Conservation (phyloP, 1,284 basidiomycete species). For the Moesziomyces antarcticus region DNA sequence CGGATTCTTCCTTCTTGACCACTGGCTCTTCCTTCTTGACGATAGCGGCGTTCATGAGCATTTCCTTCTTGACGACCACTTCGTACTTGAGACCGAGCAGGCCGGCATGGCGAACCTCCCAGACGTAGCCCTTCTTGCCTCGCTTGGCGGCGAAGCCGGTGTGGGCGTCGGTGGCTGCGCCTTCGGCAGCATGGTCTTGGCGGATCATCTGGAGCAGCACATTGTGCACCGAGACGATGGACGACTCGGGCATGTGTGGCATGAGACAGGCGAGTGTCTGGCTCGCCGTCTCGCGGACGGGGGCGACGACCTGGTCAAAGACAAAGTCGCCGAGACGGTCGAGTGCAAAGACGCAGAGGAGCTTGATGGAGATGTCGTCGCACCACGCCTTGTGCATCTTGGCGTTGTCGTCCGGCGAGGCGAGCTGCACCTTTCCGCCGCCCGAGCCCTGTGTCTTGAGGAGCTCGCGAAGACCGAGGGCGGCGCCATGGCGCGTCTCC, state of each 20-base stretch:
- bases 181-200: conserved; percentile 75
- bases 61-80: conserved; percentile 87
- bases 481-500: conserved; percentile 95
- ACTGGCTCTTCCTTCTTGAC: conserved; percentile 9
- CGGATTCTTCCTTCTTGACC: conserved; percentile 39
- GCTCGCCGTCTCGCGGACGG: conserved; percentile 94
- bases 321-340: conserved; percentile 98
- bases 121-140: conserved; percentile 76
- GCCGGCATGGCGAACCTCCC: conserved; percentile 98
- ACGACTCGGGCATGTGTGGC: conserved; percentile 81
- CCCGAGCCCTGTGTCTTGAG: conserved; percentile 84
- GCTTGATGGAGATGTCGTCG: conserved; percentile 84
- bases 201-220: conserved; percentile 92
- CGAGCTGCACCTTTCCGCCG: conserved; percentile 74
- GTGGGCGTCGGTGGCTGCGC: conserved; percentile 17
- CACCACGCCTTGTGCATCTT: conserved; percentile 82
- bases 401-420: conserved; percentile 35
- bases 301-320: conserved; percentile 95
- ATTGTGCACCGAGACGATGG: conserved; percentile 81
- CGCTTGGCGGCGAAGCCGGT: conserved; percentile 68
- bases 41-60: conserved; percentile 71
- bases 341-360: conserved; percentile 90
- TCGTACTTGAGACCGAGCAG: conserved; percentile 96
- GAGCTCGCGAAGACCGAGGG: conserved; percentile 88
- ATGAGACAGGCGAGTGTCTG: conserved; percentile 92